Percentiles rank a stretch among this genome's conserved stretches.
These are phyloP conservation scores for Colletotrichum acutatum DNA, from an alignment of 2,329 filamentous ascomycete genomes.

Conservation along the genomic window DNA sequence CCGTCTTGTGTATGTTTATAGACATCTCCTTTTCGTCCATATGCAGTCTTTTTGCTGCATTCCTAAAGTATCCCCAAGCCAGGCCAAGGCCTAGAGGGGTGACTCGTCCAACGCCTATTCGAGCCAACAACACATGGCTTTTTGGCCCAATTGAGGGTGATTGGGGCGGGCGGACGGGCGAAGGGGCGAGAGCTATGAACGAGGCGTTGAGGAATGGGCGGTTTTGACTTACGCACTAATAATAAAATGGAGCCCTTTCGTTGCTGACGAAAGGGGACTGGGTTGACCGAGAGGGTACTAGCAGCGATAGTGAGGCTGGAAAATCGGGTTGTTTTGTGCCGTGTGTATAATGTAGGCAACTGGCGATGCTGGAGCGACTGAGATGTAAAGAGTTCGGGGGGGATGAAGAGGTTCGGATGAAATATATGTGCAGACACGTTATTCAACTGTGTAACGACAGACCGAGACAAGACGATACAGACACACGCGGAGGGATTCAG, in stretches of 20 bases:
- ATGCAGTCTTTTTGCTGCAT: slow-evolving; percentile 10
- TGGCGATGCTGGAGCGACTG: neutral
- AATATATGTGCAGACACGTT: slow-evolving; percentile 24
- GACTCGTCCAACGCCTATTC: neutral
- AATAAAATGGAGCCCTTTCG: slow-evolving; percentile 1
- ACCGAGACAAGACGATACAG: neutral
- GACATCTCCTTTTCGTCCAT: neutral
- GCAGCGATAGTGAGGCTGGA: slow-evolving; percentile 8
- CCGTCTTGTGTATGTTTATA: slow-evolving; percentile 7
- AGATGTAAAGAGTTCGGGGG: neutral
- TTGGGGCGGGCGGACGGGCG: neutral
- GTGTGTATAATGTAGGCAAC: neutral
- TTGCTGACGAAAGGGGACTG: slow-evolving; percentile 1
- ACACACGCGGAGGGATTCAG: slow-evolving; percentile 1
- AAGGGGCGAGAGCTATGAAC: neutral
- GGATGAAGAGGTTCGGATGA: neutral
- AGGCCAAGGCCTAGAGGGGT: neutral
- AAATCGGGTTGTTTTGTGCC: neutral
- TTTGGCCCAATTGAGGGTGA: neutral
- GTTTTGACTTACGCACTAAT: slow-evolving; percentile 22
- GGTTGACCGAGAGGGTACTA: slow-evolving; percentile 9
- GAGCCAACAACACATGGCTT: slow-evolving; percentile 1
- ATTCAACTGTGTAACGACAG: slow-evolving; percentile 26
- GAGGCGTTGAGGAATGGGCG: slow-evolving; percentile 19
- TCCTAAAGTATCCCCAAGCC: slow-evolving; percentile 28